A percentile compares a stretch with the other conserved stretches of the same genome.
phyloP scores from a whole-genome alignment of 1,284 basidiomycete genomes.

The Phellopilus nigrolimitatus region DNA sequence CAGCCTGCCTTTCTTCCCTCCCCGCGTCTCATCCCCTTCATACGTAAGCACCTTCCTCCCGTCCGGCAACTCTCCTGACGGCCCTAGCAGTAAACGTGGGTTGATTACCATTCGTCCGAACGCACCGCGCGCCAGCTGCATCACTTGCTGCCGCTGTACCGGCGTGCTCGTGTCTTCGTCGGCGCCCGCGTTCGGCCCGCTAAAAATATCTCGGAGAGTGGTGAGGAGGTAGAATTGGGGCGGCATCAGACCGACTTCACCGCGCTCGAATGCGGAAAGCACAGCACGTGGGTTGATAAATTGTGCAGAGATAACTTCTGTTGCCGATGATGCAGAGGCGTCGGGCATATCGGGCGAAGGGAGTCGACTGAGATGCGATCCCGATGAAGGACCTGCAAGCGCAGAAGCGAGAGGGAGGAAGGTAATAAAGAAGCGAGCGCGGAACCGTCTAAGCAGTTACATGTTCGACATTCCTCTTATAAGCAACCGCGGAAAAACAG shows the following conservation, averaged over 20 bases:
- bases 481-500: too few relatives aligned
- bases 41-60: conserved; percentile 50
- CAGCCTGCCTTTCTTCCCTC: conserved; percentile 50
- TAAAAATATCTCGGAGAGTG: conserved; percentile 50
- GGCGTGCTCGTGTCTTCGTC: conserved; percentile 31
- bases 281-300: conserved; percentile 52
- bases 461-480: not conserved
- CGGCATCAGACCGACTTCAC: conserved; percentile 58
- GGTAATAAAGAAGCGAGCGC: conserved; percentile 59
- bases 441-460: conserved; percentile 50
- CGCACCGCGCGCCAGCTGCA: conserved; percentile 42
- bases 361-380: conserved; percentile 48
- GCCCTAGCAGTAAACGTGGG: conserved; percentile 35
- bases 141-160: conserved; percentile 42
- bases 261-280: conserved; percentile 44
- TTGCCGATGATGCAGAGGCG: not conserved
- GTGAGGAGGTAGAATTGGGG: conserved; percentile 66
- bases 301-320: conserved; percentile 58
- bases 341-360: conserved; percentile 65
- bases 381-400: conserved; percentile 43
- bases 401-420: conserved; percentile 46
- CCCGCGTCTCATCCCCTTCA: conserved; percentile 63
- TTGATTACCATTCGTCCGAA: conserved; percentile 61
- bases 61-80: conserved; percentile 32
- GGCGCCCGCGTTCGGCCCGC: conserved; percentile 28